Conservation (phyloP, 768 basidiomycete species). For the Gloeopeniophorella convolvens region DNA sequence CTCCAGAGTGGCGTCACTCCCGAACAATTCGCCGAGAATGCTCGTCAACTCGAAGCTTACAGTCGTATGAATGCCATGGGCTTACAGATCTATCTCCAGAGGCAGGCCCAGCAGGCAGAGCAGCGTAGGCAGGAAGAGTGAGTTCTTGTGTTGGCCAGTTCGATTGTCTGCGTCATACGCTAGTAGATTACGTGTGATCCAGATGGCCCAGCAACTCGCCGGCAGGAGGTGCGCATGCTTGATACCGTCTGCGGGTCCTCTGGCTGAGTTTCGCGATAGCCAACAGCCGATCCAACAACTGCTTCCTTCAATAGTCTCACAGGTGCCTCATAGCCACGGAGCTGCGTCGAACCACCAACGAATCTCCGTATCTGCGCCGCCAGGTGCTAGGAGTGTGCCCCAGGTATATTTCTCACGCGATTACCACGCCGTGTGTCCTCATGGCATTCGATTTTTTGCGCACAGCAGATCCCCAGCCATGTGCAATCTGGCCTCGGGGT, state of each 20-base stretch:
- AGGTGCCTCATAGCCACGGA: neutral
- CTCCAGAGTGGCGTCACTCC: slow-evolving; percentile 12
- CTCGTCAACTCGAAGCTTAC: slow-evolving; percentile 10
- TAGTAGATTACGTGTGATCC: slow-evolving; percentile 8
- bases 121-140: slow-evolving; percentile 15
- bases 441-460: neutral
- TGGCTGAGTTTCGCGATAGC: too few relatives aligned
- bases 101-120: slow-evolving; percentile 5
- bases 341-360: too few relatives aligned
- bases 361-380: too few relatives aligned
- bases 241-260: too few relatives aligned
- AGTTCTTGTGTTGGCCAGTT: neutral
- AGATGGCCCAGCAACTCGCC: slow-evolving; percentile 12
- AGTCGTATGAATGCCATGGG: slow-evolving; percentile 11
- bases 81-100: slow-evolving; percentile 12
- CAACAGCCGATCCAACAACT: slow-evolving; percentile 3
- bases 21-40: slow-evolving; percentile 13
- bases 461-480: neutral
- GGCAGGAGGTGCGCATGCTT: slow-evolving; percentile 6
- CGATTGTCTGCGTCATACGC: neutral
- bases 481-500: neutral
- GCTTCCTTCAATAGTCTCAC: neutral
- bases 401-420: too few relatives aligned
- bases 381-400: too few relatives aligned
- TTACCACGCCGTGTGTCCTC: too few relatives aligned